A percentile compares a stretch with the other conserved stretches of the same genome.
phyloP scores from a whole-genome alignment of 2,329 filamentous ascomycete genomes.

The Monilinia fructicola region DNA sequence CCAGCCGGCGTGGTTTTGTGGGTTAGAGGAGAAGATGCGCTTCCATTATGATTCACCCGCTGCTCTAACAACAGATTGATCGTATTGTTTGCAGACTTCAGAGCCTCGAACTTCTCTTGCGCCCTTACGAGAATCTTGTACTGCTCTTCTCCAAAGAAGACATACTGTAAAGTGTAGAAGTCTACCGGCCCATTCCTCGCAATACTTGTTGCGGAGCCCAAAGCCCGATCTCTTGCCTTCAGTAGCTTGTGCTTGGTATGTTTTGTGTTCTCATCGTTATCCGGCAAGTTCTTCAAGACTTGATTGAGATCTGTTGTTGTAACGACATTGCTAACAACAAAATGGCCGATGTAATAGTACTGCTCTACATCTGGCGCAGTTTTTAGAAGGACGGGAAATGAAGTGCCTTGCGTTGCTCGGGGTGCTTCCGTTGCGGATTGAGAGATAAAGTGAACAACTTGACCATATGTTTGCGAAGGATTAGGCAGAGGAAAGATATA shows the following conservation, averaged over 20 bases:
- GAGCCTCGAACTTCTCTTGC: background rate
- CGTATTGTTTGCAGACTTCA: background rate
- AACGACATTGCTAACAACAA: background rate
- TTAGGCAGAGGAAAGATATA: background rate
- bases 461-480: background rate
- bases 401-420: background rate
- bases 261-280: background rate
- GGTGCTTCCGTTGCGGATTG: background rate
- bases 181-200: background rate
- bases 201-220: background rate
- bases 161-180: background rate
- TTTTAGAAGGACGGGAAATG: background rate
- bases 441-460: background rate
- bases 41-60: background rate
- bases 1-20: background rate
- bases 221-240: background rate
- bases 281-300: background rate
- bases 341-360: constrained; percentile 2
- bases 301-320: background rate
- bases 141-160: background rate
- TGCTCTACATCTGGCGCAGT: background rate
- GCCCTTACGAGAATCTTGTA: background rate
- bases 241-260: background rate
- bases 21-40: background rate
- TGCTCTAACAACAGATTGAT: background rate